Base-by-base conservation (phyloP, 2,329 filamentous ascomycete genomes). In the Dactylellina parvicollis region DNA sequence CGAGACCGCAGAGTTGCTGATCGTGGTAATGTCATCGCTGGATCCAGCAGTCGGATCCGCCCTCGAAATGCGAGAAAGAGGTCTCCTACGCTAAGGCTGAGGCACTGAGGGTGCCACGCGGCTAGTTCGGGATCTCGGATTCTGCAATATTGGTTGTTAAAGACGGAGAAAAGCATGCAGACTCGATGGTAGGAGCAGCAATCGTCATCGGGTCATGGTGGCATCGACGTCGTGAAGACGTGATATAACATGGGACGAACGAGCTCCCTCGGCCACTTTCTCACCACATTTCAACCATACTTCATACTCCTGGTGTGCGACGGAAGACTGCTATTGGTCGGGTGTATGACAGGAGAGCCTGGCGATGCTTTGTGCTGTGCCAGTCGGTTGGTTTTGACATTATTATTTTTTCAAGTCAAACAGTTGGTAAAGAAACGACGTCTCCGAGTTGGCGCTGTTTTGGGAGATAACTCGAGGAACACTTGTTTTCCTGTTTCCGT, bases 1-100 rank as follows among this genome's bases (percentile, higher is more conserved):
- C 24, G 36, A 47, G 14, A 56, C 30, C 22, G 52, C 34, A 26
- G 18, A 20, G 3, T 26, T 18, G 34, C 12, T 30, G 3, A n/a
- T 56, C 36, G 24, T 5, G 24, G 38, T 7, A 3, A 28, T 36
- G 22, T 8, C 55, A 52, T 24, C 12, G 20, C 46, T 32, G 34
- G 46, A 62, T 52, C 30, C 32, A 62, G 57, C 46, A 62, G 47
- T 38, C 36, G 46, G 57, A 62, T 14, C 20, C 46, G 46, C 34
- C 22, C 9, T 16, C 20, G 22, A 8, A 38, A 20, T 44, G 40
- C 40, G 40, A 44, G 40, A 44, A 16, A 44, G 40, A 16, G 40
- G 40, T 44, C 20, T 16, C 8, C 40, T n/a, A n/a, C n/a, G n/a
- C n/a, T n/a, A n/a, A n/a, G n/a, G n/a, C n/a, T n/a, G n/a, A n/a